Conservation (phyloP, 2,329 filamentous ascomycete species). For the Thielaviopsis populi region DNA sequence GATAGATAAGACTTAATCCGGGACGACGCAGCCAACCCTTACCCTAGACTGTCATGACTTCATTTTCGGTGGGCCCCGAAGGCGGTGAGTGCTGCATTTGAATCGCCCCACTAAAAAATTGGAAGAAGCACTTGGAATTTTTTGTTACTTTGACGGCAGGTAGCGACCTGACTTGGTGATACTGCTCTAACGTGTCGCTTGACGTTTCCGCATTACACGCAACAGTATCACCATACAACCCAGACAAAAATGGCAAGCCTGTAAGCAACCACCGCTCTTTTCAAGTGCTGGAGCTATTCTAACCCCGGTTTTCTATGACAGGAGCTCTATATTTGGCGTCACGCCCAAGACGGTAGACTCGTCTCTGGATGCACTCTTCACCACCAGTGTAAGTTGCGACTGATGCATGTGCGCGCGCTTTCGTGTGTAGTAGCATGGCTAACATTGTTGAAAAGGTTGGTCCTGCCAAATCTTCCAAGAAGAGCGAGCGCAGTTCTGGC, state of each 20-base stretch:
- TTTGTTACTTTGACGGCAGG: slow-evolving; percentile 11
- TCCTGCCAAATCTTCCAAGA: slow-evolving; percentile 33
- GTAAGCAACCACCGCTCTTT: background rate
- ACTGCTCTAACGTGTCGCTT: background rate
- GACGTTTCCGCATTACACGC: background rate
- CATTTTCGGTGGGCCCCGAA: slow-evolving; percentile 9
- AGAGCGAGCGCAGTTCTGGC: slow-evolving; percentile 17
- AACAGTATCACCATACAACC: background rate
- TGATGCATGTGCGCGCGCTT: background rate
- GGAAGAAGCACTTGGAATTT: slow-evolving; percentile 9
- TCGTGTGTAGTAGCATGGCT: background rate
- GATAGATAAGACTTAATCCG: background rate
- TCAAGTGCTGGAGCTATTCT: background rate
- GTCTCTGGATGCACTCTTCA: slow-evolving; percentile 53
- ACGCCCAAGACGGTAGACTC: slow-evolving; percentile 48
- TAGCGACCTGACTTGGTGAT: background rate
- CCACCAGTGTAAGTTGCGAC: slow-evolving; percentile 47
- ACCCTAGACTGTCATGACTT: slow-evolving; percentile 11
- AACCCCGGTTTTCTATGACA: slow-evolving; percentile 10
- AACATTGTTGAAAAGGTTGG: slow-evolving; percentile 30
- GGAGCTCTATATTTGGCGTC: slow-evolving; percentile 11
- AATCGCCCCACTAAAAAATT: slow-evolving; percentile 18
- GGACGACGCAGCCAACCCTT: background rate
- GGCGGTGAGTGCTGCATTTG: slow-evolving; percentile 15
- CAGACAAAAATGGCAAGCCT: slow-evolving; percentile 6